Evolutionary conservation across 306 rosid genomes (phyloP), one percentile per base, ranked within the genome.

Genomic region (Arachis stenosperma): DNA sequence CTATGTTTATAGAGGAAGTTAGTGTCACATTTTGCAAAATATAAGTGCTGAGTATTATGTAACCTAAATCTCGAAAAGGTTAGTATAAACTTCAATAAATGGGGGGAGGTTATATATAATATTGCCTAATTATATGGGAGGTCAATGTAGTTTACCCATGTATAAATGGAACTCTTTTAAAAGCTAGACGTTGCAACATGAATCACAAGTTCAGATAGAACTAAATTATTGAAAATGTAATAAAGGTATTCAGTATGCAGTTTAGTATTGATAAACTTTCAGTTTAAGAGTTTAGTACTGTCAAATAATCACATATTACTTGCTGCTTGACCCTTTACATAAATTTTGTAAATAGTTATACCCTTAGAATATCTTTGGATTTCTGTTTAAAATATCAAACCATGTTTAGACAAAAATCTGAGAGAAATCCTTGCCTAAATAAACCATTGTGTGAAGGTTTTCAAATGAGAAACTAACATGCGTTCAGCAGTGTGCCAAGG

Each of bases 191-290:
- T 66, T 69, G 62, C 65, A n/a, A 59, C 69, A 42, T 30, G 47
- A 62, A 52, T 67, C 61, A 75, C 52, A 40, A 72, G 44, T 39
- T 66, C 6, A 48, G 37, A 48, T 5, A 61, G 50, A 78, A 66
- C 70, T 10, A 29, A 68, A 30, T 44, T 36, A 17, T 44, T 61
- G n/a, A 62, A 41, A 47, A 50, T 53, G 47, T n/a, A 53, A 48
- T 13, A 12, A 48, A 9, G 15, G 15, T 12, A 48, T 48, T 11
- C 6, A 40, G 8, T 52, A 14, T 52, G 57, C 9, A 52, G 29
- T n/a, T 52, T 52, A 52, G 13, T 52, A 13, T 52, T 52, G 57
- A 52, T 6, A 14, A 0, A 52, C 9, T 0, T 52, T 48, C 14
- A 52, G 8, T 52, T 17, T 52, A n/a, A 14, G 22, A 52, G 29